A percentile compares a stretch with the other conserved stretches of the same genome.
Evolutionary conservation across 176 grass and related monocot species (phyloP).

Genomic region (Musa troglodytarum): DNA sequence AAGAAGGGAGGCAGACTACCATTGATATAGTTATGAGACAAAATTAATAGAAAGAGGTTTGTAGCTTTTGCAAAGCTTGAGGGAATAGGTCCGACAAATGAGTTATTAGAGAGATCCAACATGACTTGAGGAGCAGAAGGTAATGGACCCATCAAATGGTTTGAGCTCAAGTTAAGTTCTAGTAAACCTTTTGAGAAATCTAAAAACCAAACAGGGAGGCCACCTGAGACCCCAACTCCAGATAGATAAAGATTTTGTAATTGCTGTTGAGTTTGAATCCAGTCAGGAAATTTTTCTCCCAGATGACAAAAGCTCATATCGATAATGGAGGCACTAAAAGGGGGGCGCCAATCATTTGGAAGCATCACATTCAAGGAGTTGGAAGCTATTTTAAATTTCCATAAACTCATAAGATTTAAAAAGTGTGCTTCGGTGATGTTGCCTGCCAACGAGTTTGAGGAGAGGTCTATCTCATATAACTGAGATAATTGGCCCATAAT

Average conservation of each 20-base stretch:
- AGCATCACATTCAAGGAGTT: constrained; percentile 16
- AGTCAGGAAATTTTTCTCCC: not conserved
- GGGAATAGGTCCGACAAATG: not conserved
- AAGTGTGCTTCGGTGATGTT: constrained; percentile 12
- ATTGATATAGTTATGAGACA: not conserved
- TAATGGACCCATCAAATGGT: no score
- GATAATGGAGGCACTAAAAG: not conserved
- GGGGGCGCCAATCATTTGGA: not conserved
- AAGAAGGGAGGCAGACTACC: not conserved
- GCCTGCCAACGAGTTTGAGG: constrained; percentile 16
- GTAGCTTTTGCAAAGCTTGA: no score
- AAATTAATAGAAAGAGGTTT: no score
- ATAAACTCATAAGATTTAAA: constrained; percentile 8
- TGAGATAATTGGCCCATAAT: constrained; percentile 2
- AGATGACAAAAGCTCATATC: not conserved
- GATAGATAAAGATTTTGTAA: not conserved
- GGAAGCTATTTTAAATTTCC: constrained; percentile 10
- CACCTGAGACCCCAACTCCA: not conserved
- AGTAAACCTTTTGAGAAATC: not conserved
- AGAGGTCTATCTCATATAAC: not conserved
- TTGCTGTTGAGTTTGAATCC: constrained; percentile 7
- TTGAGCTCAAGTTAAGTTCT: not conserved
- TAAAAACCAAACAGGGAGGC: not conserved
- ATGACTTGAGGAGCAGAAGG: no score
- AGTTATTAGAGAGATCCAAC: no score